These are phyloP conservation scores for Vitis rotundifolia DNA, from an alignment of 164 flowering plant species.

Conservation along the genomic window DNA sequence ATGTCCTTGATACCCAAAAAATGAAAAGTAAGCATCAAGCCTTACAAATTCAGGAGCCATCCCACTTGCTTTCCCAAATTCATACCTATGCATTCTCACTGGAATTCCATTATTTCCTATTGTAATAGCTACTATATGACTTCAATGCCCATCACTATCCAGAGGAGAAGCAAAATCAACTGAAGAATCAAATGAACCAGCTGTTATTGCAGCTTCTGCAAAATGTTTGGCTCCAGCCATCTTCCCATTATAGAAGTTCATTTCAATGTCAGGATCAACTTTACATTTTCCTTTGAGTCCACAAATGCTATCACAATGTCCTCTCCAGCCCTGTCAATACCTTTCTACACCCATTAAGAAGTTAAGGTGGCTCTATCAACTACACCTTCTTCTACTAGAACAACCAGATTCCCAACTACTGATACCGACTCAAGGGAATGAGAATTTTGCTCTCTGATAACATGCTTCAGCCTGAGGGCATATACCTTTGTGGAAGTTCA, in stretches of 20 bases:
- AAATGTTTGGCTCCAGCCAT: slow-evolving; percentile 98
- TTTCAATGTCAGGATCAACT: slow-evolving; percentile 71
- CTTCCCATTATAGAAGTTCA: slow-evolving; percentile 83
- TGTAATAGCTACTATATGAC: slow-evolving; percentile 97
- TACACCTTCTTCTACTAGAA: too few relatives aligned
- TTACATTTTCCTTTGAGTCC: slow-evolving; percentile 95
- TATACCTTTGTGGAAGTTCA: too few relatives aligned
- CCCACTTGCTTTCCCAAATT: slow-evolving; percentile 97
- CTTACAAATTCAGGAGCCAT: slow-evolving; percentile 70
- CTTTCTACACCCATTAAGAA: slow-evolving; percentile 8
- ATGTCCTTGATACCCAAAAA: too few relatives aligned
- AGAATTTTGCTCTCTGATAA: too few relatives aligned
- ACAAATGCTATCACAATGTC: slow-evolving; percentile 91
- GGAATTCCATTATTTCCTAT: slow-evolving; percentile 98
- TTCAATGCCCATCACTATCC: slow-evolving; percentile 99
- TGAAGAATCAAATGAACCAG: slow-evolving; percentile 80
- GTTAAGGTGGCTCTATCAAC: too few relatives aligned
- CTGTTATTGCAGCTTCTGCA: slow-evolving; percentile 89
- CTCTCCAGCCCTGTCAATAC: slow-evolving; percentile 91
- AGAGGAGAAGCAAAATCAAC: slow-evolving; percentile 88
- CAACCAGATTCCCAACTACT: too few relatives aligned
- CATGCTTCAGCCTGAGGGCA: too few relatives aligned
- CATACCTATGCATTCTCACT: slow-evolving; percentile 84
- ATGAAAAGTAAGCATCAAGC: too few relatives aligned
- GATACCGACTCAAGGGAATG: too few relatives aligned